Percentiles rank a stretch among this genome's conserved stretches.
Evolutionary conservation across 2,329 filamentous ascomycete genomes (phyloP).

Genomic region (Cadophora gregata): DNA sequence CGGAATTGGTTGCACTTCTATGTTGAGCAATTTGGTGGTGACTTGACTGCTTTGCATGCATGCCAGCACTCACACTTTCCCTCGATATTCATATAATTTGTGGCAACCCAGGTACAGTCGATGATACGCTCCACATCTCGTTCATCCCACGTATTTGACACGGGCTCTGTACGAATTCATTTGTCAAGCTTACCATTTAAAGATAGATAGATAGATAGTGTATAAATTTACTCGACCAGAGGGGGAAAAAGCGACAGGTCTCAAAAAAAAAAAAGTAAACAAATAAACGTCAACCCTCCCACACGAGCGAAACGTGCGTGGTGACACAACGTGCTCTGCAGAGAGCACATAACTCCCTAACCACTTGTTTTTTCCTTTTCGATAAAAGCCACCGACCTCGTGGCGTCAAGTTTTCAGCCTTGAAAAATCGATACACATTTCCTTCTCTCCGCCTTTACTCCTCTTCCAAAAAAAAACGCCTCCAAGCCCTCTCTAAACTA

Average conservation of each 20-base stretch:
- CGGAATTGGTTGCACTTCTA: constrained; percentile 5
- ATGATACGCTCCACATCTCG: background rate
- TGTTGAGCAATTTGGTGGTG: background rate
- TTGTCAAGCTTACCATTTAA: too few species aligned
- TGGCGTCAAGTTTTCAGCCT: constrained; percentile 5
- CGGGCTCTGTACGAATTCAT: too few species aligned
- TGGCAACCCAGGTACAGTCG: background rate
- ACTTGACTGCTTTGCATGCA: background rate
- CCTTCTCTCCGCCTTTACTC: background rate
- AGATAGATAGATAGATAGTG: too few species aligned
- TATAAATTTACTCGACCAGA: too few species aligned
- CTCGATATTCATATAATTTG: too few species aligned
- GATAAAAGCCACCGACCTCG: too few species aligned
- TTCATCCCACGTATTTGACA: too few species aligned
- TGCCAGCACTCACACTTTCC: background rate
- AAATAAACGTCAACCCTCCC: background rate
- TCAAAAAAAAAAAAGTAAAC: too few species aligned
- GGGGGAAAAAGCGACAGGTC: too few species aligned
- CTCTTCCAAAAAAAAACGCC: too few species aligned
- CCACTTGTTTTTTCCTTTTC: too few species aligned
- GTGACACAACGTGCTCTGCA: background rate
- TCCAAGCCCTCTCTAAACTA: too few species aligned
- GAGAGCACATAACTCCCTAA: background rate
- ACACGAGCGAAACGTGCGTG: constrained; percentile 3
- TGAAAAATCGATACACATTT: background rate